Conservation (phyloP, 2,329 filamentous ascomycete genomes). For the Colletotrichum sp. region DNA sequence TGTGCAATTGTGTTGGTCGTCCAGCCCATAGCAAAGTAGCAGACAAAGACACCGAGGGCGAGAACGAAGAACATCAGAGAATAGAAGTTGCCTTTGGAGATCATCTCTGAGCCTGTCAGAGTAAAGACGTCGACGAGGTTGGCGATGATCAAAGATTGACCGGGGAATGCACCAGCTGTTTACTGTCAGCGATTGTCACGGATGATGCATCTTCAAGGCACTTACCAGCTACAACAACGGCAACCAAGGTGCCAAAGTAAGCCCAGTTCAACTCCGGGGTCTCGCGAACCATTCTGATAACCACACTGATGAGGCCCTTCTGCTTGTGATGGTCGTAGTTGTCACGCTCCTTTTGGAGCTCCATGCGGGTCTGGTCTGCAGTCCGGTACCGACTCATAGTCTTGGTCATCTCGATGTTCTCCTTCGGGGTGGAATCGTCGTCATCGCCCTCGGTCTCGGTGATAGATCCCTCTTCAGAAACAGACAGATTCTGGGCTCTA, state of each 20-base stretch:
- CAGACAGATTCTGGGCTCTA: constrained; percentile 38
- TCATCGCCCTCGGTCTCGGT: constrained; percentile 29
- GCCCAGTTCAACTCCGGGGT: constrained; percentile 40
- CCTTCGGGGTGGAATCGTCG: background rate
- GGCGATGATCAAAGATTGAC: constrained; percentile 47
- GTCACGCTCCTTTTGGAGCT: constrained; percentile 38
- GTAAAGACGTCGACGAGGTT: constrained; percentile 47
- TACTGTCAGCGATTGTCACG: background rate
- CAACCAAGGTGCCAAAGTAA: constrained; percentile 36
- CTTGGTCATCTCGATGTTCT: constrained; percentile 28
- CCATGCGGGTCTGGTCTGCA: constrained; percentile 32
- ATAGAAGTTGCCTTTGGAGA: constrained; percentile 53
- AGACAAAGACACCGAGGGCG: constrained; percentile 47
- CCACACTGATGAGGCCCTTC: constrained; percentile 31
- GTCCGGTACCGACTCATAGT: constrained; percentile 35
- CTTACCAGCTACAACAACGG: constrained; percentile 31
- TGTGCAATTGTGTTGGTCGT: constrained; percentile 37
- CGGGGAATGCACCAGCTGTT: constrained; percentile 41
- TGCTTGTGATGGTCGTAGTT: constrained; percentile 39
- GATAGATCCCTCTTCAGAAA: constrained; percentile 25
- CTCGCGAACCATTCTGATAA: constrained; percentile 39
- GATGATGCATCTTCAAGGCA: background rate
- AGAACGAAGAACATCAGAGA: constrained; percentile 60
- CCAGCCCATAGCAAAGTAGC: constrained; percentile 46
- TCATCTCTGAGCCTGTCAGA: constrained; percentile 34